Conservation (phyloP, 371 early-diverging fungal genomes). For the Choanephora cucurbitarum region DNA sequence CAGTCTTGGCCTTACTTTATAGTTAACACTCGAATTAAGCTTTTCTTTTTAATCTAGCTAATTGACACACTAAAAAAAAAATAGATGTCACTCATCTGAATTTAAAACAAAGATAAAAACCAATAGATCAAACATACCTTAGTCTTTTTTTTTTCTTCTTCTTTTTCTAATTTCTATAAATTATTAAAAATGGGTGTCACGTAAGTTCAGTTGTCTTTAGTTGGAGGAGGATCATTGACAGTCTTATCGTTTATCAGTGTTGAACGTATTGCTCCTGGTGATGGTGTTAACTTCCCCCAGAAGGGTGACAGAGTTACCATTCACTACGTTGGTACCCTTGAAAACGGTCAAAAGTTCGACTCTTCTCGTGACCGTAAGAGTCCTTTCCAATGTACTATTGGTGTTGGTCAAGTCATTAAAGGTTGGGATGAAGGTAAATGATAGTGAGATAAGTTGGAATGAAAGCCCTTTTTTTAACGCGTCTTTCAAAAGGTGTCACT, state of each 20-base stretch:
- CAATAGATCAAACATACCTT: not conserved
- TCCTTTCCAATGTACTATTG: conserved; percentile 83
- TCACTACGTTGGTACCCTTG: conserved; percentile 74
- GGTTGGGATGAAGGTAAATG: conserved; percentile 71
- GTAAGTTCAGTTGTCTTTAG: too few relatives aligned
- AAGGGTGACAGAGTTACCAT: conserved; percentile 68
- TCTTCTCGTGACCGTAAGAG: conserved; percentile 78
- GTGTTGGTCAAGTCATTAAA: conserved; percentile 91
- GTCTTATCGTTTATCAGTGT: conserved; percentile 23
- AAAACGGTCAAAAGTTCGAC: conserved; percentile 83
- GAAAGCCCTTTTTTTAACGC: too few relatives aligned
- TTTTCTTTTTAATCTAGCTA: too few relatives aligned
- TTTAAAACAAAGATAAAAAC: not conserved
- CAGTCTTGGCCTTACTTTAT: too few relatives aligned
- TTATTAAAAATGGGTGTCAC: conserved; percentile 44
- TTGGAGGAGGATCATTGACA: too few relatives aligned
- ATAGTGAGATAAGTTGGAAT: not conserved
- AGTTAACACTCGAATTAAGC: too few relatives aligned
- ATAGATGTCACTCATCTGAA: too few relatives aligned
- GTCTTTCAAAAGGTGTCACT: conserved; percentile 69
- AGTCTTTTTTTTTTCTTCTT: not conserved
- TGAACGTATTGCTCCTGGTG: conserved; percentile 63
- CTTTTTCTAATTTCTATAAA: conserved; percentile 12
- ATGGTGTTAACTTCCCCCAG: conserved; percentile 87
- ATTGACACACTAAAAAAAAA: too few relatives aligned